Evolutionary conservation across 331 rosid species (phyloP), one percentile per base, ranked within the genome.

Genomic region (Pyrus hybrid): DNA sequence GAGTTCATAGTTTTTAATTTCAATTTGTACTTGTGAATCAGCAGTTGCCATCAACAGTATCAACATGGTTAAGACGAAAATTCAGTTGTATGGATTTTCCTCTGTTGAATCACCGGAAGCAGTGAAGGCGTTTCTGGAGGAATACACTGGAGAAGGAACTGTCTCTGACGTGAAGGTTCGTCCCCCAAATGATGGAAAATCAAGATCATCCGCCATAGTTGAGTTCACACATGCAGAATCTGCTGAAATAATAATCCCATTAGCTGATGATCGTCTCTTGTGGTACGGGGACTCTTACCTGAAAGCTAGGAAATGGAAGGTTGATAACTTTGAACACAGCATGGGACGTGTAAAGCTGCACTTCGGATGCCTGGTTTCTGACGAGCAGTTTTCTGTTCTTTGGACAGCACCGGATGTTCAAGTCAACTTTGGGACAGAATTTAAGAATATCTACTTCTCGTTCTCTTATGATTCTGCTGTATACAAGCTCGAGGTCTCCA

Each of bases 111-210:
- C 54, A 18, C 17, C n/a, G 1, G 77, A 72, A 47, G 79, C n/a
- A 5, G 88, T 85, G 79, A 75, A 58, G 21, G 35, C 13, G 8
- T 68, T 67, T 67, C 63, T 85, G 9, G 88, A 85, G 79, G 21
- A 1, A 64, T 47, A 30, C 47, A 76, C 83, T 0, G 88, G 85
- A 32, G 64, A 71, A 21, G 85, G 83, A 66, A 81, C 85, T 13
- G 74, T 84, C 5, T 69, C 17, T 9, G 20, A 66, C 8, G 78
- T 84, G 47, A 25, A 54, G 35, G 30, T 80, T 6, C 9, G 33
- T 12, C 67, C 49, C 12, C 53, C 23, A 14, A 76, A 62, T 7
- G 35, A 3, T 6, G 23, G 29, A 6, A 2, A 16, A 13, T 22
- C 77, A 25, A 78, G 80, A 57, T 37, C 60, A 6, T 73, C 8